Base-by-base conservation (phyloP, 2,329 filamentous ascomycete genomes). In the Ascosphaera apis region DNA sequence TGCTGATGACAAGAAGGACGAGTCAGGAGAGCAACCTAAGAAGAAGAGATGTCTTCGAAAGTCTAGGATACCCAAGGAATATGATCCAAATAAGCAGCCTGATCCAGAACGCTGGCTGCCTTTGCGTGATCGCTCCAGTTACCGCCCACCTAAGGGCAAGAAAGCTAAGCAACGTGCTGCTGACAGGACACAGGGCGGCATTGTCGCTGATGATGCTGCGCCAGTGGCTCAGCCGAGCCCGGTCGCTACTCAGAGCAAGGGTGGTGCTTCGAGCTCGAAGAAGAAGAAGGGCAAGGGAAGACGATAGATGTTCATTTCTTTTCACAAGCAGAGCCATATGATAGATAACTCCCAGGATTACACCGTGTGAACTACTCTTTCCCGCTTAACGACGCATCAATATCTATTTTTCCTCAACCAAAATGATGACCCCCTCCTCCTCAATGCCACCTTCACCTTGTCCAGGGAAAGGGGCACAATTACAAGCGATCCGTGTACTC, bases 81-180 rank as follows among this genome's bases (percentile, higher is more conserved):
- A 55, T 38, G 79, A 82, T 40, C 68, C 79, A 36, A 70, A 66
- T 45, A 91, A 83, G 62, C 74, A 72, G 43, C 69, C 80, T 23
- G 88, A 98, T 53, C 75, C 82, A 0, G 88, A 98, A 57, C 67
- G 88, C 42, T 98, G 88, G 88, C 58, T 98, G 40, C 86, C 88
- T 9, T 63, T 95, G 48, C 73, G 78, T 36, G 88, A 98, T 53
- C 69, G 88, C 39, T 88, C 79, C 46, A 79, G 72, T 30, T 98
- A 92, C 56, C 65, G 78, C 34, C 82, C 84, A 4, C 83, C 84
- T 5, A 92, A 88, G 61, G 83, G 83, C 4, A 83, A 78, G 62
- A 91, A 92, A 65, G 80, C 81, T 37, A 86, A 82, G 65, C 76
- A 83, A 66, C 77, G 76, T 58, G 74, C 72, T 3, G 63, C 66